These are phyloP conservation scores for Pleodorina starrii DNA, from an alignment of 139 green algal species.

Conservation along the genomic window DNA sequence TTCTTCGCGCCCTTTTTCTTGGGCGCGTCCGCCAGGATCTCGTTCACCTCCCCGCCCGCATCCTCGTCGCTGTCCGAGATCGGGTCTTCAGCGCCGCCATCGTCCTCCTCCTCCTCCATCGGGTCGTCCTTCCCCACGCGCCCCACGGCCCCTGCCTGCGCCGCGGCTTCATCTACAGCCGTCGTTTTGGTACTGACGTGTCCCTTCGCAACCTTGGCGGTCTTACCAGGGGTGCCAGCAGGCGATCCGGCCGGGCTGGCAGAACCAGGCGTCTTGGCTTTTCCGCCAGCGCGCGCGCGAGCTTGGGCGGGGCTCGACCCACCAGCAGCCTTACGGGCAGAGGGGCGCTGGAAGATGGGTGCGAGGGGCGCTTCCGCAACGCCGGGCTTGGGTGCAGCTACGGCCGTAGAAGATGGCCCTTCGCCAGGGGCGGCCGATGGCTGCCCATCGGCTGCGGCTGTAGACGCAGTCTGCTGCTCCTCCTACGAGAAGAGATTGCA, in stretches of 20 bases:
- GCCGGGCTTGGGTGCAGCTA: neutral
- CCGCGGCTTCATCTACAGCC: too few species aligned
- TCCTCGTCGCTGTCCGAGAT: constrained; percentile 38
- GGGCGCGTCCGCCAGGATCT: neutral
- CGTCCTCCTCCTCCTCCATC: neutral
- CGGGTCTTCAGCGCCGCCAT: constrained; percentile 20
- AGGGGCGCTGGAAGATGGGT: constrained; percentile 24
- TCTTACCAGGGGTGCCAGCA: neutral
- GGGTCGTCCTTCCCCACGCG: too few species aligned
- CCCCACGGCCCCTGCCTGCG: too few species aligned
- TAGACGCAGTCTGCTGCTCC: too few species aligned
- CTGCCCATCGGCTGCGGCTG: neutral
- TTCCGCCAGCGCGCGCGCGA: neutral
- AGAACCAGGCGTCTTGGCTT: neutral
- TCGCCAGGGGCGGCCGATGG: neutral
- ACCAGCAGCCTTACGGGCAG: neutral
- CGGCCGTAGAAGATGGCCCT: neutral
- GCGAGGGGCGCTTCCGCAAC: neutral
- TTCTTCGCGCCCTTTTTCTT: neutral
- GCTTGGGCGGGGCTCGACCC: neutral
- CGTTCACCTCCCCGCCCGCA: neutral
- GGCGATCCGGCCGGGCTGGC: neutral
- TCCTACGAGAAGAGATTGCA: too few species aligned
- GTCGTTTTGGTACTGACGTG: too few species aligned
- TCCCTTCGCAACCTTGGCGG: too few species aligned